Evolutionary conservation across 306 rosid species (phyloP), one percentile per base, ranked within the genome.

Genomic region (Dalbergia cultrata): DNA sequence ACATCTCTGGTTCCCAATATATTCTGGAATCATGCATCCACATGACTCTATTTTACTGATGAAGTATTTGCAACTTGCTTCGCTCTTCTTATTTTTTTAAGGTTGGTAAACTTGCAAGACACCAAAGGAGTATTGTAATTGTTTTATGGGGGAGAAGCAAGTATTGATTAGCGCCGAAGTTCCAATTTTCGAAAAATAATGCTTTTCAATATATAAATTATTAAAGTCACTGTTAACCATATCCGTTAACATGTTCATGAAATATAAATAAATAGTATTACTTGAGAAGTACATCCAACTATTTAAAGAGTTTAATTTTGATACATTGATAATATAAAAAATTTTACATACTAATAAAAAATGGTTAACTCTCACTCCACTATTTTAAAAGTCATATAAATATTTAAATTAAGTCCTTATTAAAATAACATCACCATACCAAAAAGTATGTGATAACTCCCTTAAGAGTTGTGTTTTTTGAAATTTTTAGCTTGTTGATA

Each of bases 61-160:
- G 34, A 10, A 21, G 67, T 5, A 44, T 34, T 71, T 43, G 57
- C 84, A 74, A 84, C 81, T 84, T 74, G 79, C 72, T 47, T 47
- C 74, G 34, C 31, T 44, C 33, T 35, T 58, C 31, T 8, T 18
- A 17, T 39, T 19, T 11, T 9, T 58, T 47, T 13, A 0, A 5
- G 45, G 45, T 12, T 3, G 52, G 33, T 31, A 3, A 33, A 50
- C 37, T 41, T 37, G 21, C 31, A 61, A 60, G 72, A 54, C 77
- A 77, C 14, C 37, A 31, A 33, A 0, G 8, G 43, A 45, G 6
- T 12, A 8, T n/a, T 11, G 63, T 16, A 14, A 67, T 33, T 44
- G 13, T 19, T 67, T 33, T 58, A 6, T 81, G 6, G 68, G 67
- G 67, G 60, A 82, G 9, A 76, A 65, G 66, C 41, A 49, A 35